phyloP scores from a whole-genome alignment of 1,284 basidiomycete genomes.

The Sporisorium reilianum region DNA sequence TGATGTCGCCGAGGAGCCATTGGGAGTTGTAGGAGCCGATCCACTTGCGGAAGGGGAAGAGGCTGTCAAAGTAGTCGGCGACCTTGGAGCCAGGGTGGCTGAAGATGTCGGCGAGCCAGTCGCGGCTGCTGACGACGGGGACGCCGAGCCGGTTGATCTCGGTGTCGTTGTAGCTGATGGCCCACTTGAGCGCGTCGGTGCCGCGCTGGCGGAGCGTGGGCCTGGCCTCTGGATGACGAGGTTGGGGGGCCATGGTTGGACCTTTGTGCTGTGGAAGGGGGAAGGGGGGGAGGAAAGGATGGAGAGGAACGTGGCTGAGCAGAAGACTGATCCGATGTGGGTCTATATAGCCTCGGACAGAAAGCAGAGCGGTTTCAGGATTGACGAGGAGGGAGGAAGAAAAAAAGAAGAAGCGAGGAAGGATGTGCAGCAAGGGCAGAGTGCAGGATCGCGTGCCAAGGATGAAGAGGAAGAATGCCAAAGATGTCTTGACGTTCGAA shows the following conservation, averaged over 20 bases:
- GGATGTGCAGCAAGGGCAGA: neutral
- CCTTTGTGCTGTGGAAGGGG: conserved; percentile 3
- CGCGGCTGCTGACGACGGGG: conserved; percentile 62
- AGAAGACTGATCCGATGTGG: conserved; percentile 10
- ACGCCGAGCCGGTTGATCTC: conserved; percentile 66
- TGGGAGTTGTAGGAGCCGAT: conserved; percentile 68
- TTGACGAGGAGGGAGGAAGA: neutral
- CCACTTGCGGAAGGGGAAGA: conserved; percentile 70
- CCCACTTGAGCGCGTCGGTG: conserved; percentile 40
- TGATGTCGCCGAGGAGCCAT: conserved; percentile 69
- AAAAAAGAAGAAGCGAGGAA: neutral
- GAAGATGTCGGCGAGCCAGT: conserved; percentile 58
- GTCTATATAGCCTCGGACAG: conserved; percentile 24
- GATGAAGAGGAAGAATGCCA: conserved; percentile 10
- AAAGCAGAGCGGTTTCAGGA: neutral
- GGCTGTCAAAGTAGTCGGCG: conserved; percentile 57
- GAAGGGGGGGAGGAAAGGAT: neutral
- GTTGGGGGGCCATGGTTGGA: conserved; percentile 31
- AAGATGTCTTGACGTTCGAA: too few species aligned
- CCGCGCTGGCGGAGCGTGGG: conserved; percentile 25
- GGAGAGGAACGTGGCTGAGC: neutral
- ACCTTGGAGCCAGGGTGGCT: conserved; percentile 44
- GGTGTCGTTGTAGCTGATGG: conserved; percentile 62
- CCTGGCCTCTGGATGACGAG: conserved; percentile 15
- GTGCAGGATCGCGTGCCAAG: conserved; percentile 19